A percentile compares a stretch with the other conserved stretches of the same genome.
Conservation (phyloP, 805 yeast species). For the Isabelozyma pseudorhagii region DNA sequence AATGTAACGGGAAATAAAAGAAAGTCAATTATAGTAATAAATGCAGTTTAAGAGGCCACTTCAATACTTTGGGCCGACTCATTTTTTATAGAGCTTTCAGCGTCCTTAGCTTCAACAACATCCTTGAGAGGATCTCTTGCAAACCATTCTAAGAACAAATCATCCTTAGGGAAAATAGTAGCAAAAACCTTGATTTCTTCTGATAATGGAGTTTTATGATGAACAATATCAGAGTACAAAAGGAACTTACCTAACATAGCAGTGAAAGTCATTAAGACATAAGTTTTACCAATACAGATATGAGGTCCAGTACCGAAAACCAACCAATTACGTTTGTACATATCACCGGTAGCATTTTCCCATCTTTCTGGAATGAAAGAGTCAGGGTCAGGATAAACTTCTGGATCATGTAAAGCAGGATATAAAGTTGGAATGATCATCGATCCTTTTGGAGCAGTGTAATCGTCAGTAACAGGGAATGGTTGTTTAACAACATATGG, state of each 20-base stretch:
- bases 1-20: neutral
- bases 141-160: constrained; percentile 74
- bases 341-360: constrained; percentile 76
- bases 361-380: constrained; percentile 95
- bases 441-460: constrained; percentile 94
- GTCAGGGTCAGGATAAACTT: constrained; percentile 92
- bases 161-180: constrained; percentile 97
- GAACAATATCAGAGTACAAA: constrained; percentile 75
- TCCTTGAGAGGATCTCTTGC: constrained; percentile 52
- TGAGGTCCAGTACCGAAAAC: constrained; percentile 98
- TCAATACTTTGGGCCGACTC: neutral
- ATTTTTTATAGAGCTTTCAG: neutral
- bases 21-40: neutral
- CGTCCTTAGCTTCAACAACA: neutral
- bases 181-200: constrained; percentile 96
- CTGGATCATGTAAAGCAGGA: constrained; percentile 97
- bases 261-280: constrained; percentile 86
- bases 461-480: constrained; percentile 78
- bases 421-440: constrained; percentile 96
- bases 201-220: constrained; percentile 75
- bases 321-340: constrained; percentile 86
- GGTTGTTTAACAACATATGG: constrained; percentile 89
- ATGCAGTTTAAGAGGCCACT: neutral
- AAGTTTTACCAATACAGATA: constrained; percentile 91
- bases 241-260: constrained; percentile 90